A percentile compares a stretch with the other conserved stretches of the same genome.
Evolutionary conservation across 306 rosid species (phyloP).

Genomic region (Canavalia gladiata): DNA sequence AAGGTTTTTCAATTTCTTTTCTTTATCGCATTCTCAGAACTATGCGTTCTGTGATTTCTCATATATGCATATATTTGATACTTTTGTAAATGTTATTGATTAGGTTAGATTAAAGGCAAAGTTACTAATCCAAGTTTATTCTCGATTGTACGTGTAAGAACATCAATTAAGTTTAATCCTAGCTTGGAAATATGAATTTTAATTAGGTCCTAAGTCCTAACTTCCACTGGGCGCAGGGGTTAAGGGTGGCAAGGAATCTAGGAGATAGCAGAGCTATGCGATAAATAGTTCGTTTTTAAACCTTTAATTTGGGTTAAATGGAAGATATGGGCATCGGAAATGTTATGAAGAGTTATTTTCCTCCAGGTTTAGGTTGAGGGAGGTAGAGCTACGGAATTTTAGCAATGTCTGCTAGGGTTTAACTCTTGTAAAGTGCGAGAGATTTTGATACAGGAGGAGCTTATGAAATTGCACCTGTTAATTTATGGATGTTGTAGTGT

Average conservation of each 20-base stretch:
- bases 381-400: background rate
- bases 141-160: slow-evolving; percentile 9
- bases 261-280: background rate
- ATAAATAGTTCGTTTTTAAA: background rate
- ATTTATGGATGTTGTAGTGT: background rate
- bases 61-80: no score
- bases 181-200: background rate
- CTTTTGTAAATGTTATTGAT: background rate
- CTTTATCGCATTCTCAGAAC: no score
- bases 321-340: background rate
- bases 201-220: background rate
- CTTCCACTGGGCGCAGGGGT: background rate
- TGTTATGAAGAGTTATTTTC: background rate
- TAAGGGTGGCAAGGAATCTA: background rate
- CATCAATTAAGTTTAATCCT: background rate
- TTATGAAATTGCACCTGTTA: background rate
- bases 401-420: background rate
- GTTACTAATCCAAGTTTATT: background rate
- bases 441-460: slow-evolving; percentile 1
- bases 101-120: background rate
- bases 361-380: background rate
- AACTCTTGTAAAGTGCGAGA: background rate
- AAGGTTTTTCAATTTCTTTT: slow-evolving; percentile 56
- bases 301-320: background rate
- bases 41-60: no score